phyloP scores from a whole-genome alignment of 164 flowering plant genomes.

The Platanus orientalis region DNA sequence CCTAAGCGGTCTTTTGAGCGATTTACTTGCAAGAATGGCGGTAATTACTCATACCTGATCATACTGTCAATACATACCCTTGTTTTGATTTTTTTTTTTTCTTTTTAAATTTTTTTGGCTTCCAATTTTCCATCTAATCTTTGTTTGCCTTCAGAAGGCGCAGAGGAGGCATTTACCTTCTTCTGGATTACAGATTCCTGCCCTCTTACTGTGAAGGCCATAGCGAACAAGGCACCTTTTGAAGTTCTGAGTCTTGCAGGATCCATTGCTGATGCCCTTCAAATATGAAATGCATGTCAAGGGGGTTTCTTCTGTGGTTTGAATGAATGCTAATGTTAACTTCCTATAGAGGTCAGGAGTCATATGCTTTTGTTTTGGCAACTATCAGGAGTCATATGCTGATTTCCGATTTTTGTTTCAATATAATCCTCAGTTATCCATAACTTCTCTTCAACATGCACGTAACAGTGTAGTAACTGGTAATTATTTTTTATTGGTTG shows the following conservation, averaged over 20 bases:
- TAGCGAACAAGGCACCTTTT: slow-evolving; percentile 74
- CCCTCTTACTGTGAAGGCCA: slow-evolving; percentile 78
- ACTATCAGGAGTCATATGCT: too few species aligned
- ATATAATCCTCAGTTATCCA: too few species aligned
- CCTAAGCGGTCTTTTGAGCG: slow-evolving; percentile 86
- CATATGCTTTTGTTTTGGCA: too few species aligned
- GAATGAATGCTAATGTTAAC: too few species aligned
- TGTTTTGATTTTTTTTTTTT: neutral
- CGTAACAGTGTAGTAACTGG: too few species aligned
- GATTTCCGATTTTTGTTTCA: too few species aligned
- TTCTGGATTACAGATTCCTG: slow-evolving; percentile 99
- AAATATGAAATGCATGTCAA: slow-evolving; percentile 38
- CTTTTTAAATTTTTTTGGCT: too few species aligned
- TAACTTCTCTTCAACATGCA: too few species aligned
- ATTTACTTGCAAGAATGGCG: slow-evolving; percentile 51
- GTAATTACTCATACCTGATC: slow-evolving; percentile 24
- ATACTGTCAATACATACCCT: neutral
- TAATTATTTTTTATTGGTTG: neutral
- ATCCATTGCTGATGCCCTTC: slow-evolving; percentile 92
- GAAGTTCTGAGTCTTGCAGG: slow-evolving; percentile 90
- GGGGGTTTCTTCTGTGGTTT: too few species aligned
- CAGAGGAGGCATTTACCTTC: slow-evolving; percentile 59
- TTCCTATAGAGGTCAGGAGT: too few species aligned
- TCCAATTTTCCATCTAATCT: neutral
- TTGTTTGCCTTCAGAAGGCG: slow-evolving; percentile 23